Conservation (phyloP, 164 flowering plant genomes). For the Santalum album region DNA sequence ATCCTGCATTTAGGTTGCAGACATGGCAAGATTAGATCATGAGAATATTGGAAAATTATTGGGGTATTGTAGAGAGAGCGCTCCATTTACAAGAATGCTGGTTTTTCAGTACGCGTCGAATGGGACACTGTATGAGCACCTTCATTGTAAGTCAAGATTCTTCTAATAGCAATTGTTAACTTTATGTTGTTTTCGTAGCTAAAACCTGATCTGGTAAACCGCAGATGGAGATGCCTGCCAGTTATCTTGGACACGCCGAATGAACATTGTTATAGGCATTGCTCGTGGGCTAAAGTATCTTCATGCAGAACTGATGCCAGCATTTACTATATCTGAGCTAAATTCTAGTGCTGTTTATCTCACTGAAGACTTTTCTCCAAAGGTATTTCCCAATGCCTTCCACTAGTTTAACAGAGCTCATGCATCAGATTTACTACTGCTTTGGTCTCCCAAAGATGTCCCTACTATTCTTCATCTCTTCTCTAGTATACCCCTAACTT, state of each 20-base stretch:
- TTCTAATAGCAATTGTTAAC: background rate
- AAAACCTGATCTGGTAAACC: conserved; percentile 6
- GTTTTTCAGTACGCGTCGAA: conserved; percentile 93
- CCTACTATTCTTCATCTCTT: too few relatives aligned
- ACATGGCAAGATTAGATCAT: conserved; percentile 73
- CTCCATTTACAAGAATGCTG: conserved; percentile 86
- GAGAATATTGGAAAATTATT: conserved; percentile 71
- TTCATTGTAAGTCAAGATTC: conserved; percentile 59
- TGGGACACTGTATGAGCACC: conserved; percentile 88
- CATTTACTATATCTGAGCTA: conserved; percentile 68
- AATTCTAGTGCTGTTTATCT: conserved; percentile 74
- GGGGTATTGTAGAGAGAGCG: conserved; percentile 78
- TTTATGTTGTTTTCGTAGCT: conserved; percentile 1
- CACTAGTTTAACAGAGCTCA: too few relatives aligned
- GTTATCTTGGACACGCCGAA: conserved; percentile 80
- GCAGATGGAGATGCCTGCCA: conserved; percentile 86
- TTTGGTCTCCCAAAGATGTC: too few relatives aligned
- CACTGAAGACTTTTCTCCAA: conserved; percentile 88
- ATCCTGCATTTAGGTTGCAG: conserved; percentile 63
- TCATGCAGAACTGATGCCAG: conserved; percentile 75
- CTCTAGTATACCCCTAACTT: too few relatives aligned
- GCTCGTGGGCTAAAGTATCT: conserved; percentile 82
- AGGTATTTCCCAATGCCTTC: conserved; percentile 33
- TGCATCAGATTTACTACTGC: too few relatives aligned
- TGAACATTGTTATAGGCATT: conserved; percentile 78